Conservation (phyloP, 306 rosid genomes). For the Erythrophleum fordii region DNA sequence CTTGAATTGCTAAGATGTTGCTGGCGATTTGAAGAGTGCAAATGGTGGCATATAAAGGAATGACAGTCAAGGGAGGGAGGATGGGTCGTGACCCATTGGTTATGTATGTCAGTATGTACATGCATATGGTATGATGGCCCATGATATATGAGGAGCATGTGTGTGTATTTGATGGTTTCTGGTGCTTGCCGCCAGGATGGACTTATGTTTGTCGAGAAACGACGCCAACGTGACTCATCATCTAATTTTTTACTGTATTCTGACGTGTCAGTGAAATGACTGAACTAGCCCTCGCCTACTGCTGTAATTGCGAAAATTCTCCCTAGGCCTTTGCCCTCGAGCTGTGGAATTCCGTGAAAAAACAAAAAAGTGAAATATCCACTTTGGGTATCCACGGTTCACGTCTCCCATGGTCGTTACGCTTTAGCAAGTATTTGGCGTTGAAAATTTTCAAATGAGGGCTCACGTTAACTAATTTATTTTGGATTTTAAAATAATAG, state of each 20-base stretch:
- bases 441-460: too few relatives aligned
- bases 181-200: neutral
- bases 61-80: neutral
- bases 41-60: slow-evolving; percentile 34
- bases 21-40: slow-evolving; percentile 34
- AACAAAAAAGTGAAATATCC: too few relatives aligned
- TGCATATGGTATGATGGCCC: neutral
- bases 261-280: neutral
- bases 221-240: slow-evolving; percentile 1
- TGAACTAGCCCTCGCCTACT: neutral
- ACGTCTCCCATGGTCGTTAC: too few relatives aligned
- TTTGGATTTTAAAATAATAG: too few relatives aligned
- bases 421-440: too few relatives aligned
- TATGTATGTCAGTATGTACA: neutral
- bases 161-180: neutral
- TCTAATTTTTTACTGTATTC: neutral
- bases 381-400: too few relatives aligned
- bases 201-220: neutral
- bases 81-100: neutral
- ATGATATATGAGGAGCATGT: neutral
- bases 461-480: too few relatives aligned
- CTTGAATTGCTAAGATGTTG: slow-evolving; percentile 11
- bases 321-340: neutral
- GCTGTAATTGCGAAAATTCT: neutral
- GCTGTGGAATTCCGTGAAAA: too few relatives aligned